Base-by-base conservation (phyloP, 805 yeast species). In the Lachancea cidri region DNA sequence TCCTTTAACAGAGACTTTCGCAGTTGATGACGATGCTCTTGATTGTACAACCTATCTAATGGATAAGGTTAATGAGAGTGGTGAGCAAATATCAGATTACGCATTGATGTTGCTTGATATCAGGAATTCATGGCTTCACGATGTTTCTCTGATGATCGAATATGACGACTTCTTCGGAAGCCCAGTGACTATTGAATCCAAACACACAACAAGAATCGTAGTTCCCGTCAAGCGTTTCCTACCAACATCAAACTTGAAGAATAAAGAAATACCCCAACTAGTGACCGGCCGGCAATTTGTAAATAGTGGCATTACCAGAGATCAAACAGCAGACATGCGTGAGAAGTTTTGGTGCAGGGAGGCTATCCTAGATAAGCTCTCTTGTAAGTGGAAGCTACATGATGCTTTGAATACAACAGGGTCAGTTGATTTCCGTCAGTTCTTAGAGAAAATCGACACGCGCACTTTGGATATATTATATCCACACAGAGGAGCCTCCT, bases 271-370 rank as follows among this genome's bases (percentile, higher is more conserved):
- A 19, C 96, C 96, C 16, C 80, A 84, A 25, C 63, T 86, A 27
- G 62, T 83, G 17, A 73, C 78, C 34, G 56, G 55, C 27, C 78
- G 77, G 46, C 96, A 88, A 62, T 84, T 78, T 55, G 71, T 86
- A 30, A 62, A 50, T 38, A 70, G 63, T 45, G 74, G 66, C 45
- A 66, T 75, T 4, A 67, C 76, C 0, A 74, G 70, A 36, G 79
- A 76, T 7, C 86, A 84, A 45, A 81, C 74, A 27, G 52, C 52
- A 33, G 73, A 68, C 39, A 74, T 78, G 63, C 70, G 78, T 42
- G 81, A 79, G 46, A 65, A 76, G 2, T 93, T 88, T 60, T 91
- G 98, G 98, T 75, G 83, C 47, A 66, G 95, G 43, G 79, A 83
- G 42, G 72, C 73, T 45, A 58, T 93, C 1, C 64, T 91, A 39